phyloP scores from a whole-genome alignment of 176 grass and related monocot genomes.

The Oryza brachyantha region DNA sequence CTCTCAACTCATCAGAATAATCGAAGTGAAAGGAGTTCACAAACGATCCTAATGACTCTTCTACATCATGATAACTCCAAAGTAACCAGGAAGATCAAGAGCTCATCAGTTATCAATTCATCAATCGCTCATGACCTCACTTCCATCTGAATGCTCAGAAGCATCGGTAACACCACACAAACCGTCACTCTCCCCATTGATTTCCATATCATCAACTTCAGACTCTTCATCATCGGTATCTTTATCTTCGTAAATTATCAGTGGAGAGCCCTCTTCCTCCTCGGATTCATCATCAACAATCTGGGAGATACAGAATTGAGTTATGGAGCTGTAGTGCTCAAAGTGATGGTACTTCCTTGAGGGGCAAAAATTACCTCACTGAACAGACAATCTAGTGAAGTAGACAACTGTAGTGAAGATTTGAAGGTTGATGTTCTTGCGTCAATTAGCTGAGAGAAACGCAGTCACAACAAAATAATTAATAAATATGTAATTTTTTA shows the following conservation, averaged over 20 bases:
- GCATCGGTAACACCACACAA: slow-evolving; percentile 10
- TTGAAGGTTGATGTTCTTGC: slow-evolving; percentile 58
- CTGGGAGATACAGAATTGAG: slow-evolving; percentile 13
- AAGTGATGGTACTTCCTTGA: not conserved
- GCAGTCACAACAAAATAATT: too few relatives aligned
- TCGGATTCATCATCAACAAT: slow-evolving; percentile 42
- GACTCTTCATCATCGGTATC: slow-evolving; percentile 58
- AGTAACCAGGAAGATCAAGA: not conserved
- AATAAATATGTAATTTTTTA: too few relatives aligned
- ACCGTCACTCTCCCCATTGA: slow-evolving; percentile 21
- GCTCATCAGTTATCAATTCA: not conserved
- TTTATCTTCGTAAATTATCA: slow-evolving; percentile 53
- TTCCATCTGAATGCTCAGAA: not conserved
- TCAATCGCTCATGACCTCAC: not conserved
- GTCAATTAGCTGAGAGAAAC: slow-evolving; percentile 47
- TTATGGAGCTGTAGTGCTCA: not conserved
- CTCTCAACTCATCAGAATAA: too few relatives aligned
- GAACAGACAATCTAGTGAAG: slow-evolving; percentile 54
- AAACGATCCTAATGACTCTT: not conserved
- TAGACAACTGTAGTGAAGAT: slow-evolving; percentile 47
- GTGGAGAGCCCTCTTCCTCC: slow-evolving; percentile 17
- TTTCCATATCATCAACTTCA: slow-evolving; percentile 56
- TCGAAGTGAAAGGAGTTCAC: not conserved
- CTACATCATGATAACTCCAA: not conserved
- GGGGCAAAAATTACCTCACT: slow-evolving; percentile 31